Evolutionary conservation across 805 yeast genomes (phyloP).

Genomic region (Pichia californica): DNA sequence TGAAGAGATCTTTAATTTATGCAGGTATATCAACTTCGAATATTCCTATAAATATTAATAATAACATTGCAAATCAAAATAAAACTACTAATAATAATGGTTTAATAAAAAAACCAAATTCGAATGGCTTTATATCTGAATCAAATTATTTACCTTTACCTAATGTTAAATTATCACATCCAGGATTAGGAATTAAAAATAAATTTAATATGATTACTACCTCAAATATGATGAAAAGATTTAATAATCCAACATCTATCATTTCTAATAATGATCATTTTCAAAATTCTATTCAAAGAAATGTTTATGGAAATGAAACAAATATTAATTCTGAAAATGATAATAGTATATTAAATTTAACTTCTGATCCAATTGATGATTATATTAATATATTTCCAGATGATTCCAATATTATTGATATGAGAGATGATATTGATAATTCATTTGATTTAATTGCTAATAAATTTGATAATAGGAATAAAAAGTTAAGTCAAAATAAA

Average conservation of each 20-base stretch:
- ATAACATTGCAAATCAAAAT: not conserved
- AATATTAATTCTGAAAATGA: not conserved
- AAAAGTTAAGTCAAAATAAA: not conserved
- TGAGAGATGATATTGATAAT: not conserved
- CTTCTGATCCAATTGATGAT: constrained; percentile 6
- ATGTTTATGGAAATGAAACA: not conserved
- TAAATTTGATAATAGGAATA: not conserved
- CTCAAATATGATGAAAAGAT: not conserved
- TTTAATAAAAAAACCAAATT: too few species aligned
- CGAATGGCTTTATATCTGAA: too few species aligned
- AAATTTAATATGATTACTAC: constrained; percentile 3
- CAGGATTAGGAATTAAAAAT: constrained; percentile 7
- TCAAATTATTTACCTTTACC: not conserved
- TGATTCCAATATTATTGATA: not conserved
- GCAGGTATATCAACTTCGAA: too few species aligned
- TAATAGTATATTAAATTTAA: not conserved
- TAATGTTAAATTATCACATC: not conserved
- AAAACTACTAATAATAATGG: too few species aligned
- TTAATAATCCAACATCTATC: not conserved
- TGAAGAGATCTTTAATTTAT: too few species aligned
- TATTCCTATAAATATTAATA: not conserved
- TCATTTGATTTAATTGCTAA: not conserved
- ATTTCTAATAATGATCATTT: too few species aligned
- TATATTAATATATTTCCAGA: constrained; percentile 1
- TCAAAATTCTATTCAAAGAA: too few species aligned